Base-by-base conservation (phyloP, 331 rosid genomes). In the Malus hybrid region DNA sequence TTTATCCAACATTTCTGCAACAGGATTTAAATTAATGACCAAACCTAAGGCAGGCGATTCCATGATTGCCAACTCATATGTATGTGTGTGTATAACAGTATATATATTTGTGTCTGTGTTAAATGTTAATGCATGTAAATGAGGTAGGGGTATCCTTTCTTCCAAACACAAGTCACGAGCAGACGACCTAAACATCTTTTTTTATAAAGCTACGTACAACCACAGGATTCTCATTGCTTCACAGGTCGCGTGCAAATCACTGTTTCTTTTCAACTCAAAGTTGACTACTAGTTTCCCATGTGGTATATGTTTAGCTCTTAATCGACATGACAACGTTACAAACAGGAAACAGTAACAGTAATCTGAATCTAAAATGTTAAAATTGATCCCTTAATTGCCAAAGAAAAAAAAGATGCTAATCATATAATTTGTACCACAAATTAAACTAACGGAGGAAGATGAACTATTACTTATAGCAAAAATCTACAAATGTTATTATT, bases 261-360 rank as follows among this genome's bases (percentile, higher is more conserved):
- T 44, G 67, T n/a, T 72, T 34, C 67, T 72, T 60, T 18, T 52
- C 8, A 16, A 52, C 56, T 57, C 27, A 59, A 59, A 72, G 76
- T 72, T 72, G 76, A 72, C 68, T 59, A 22, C 76, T 9, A 62
- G 67, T 60, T 46, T 56, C 76, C 46, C 76, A 72, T 62, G 55
- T 57, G 67, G 39, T 24, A 6, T 42, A 42, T 42, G 46, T 27
- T 27, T 59, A 24, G 32, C 18, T 24, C 57, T 52, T 52, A 52
- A 52, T 6, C 57, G 57, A 52, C 57, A 52, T 52, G 57, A 52
- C 57, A 52, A 52, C 57, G 57, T 52, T 16, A 10, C 13, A 42
- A 52, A 52, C 57, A 52, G 57, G 20, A 52, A 6, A 6, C 57
- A 16, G 1, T 7, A 52, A 52, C 7, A 16, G 8, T 52, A 52